These are phyloP conservation scores for Diaporthe destruens DNA, from an alignment of 2,329 filamentous ascomycete genomes.

Conservation along the genomic window DNA sequence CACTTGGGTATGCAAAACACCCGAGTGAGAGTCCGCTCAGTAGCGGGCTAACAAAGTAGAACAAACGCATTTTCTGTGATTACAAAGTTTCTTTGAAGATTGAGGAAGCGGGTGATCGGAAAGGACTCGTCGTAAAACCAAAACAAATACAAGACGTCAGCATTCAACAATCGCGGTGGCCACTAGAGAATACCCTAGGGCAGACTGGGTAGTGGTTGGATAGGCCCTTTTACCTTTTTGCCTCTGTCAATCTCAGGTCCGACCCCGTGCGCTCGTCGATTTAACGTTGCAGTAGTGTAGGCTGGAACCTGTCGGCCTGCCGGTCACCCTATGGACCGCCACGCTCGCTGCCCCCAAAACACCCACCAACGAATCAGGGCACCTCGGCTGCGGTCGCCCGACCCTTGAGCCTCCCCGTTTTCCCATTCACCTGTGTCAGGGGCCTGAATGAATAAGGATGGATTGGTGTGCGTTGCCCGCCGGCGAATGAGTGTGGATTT, in stretches of 20 bases:
- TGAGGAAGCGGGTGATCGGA: neutral
- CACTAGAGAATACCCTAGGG: neutral
- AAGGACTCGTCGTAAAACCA: too few species aligned
- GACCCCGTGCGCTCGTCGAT: slow-evolving; percentile 12
- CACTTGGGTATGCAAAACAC: neutral
- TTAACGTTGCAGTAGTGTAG: slow-evolving; percentile 30
- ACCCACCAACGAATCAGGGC: slow-evolving; percentile 1
- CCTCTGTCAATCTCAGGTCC: neutral
- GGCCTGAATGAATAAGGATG: too few species aligned
- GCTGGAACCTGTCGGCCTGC: neutral
- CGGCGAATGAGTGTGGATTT: too few species aligned
- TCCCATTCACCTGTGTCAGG: neutral
- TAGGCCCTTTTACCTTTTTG: neutral
- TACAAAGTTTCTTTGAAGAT: neutral
- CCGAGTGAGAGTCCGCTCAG: slow-evolving; percentile 2
- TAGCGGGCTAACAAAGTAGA: neutral
- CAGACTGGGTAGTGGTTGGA: neutral
- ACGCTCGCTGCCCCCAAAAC: neutral
- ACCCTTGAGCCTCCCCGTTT: slow-evolving; percentile 20
- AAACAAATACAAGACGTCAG: slow-evolving; percentile 6
- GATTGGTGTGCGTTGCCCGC: too few species aligned
- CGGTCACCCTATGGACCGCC: slow-evolving; percentile 11
- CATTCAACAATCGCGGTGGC: neutral
- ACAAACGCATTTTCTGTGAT: neutral
- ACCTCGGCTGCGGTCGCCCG: slow-evolving; percentile 11